Base-by-base conservation (phyloP, 2,329 filamentous ascomycete species). In the Emericellopsis cladophorae region DNA sequence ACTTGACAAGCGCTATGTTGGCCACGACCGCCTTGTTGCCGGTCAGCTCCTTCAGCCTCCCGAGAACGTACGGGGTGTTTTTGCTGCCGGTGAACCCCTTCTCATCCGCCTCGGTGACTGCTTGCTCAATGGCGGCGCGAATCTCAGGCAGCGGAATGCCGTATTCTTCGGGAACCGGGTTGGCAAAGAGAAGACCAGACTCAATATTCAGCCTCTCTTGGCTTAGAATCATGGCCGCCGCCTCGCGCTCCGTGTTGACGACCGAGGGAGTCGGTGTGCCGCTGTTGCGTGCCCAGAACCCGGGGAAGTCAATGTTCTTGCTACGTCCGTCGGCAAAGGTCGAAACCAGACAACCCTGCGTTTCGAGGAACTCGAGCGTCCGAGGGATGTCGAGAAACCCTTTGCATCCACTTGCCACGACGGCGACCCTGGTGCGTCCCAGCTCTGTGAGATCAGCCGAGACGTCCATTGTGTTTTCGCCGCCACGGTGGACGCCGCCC, bases 381-480 rank as follows among this genome's bases (percentile, higher is more conserved):
- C 86, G 74, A 3, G 84, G 79, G 44, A 95, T 88, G 55, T 98
- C 92, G 31, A 98, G 70, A 59, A 98, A 96, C 46, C 90, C 92
- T 65, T 98, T 98, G 65, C 87, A 93, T 12, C 92, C 92, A 48
- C 84, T 87, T 59, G 82, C 84, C 40, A 98, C 70, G 3, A 98
- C 89, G 22, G 89, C 82, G 40, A 98, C 81, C 10, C 85, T 78
- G 7, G 89, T 95, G 43, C 88, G 75, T 14, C 92, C 89, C 39
- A 98, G 75, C 67, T 96, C 92, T 4, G 86, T 95, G 45, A 98
- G 70, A 61, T 98, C 92, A 33, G 92, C 90, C 45, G 90, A 96
- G 46, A 98, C 77, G 57, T 98, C 92, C 79, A 96, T 82, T 7
- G 83, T 84, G 49, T 73, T 73, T 57, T 95, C 82, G 37, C 80